Percentiles rank a stretch among this genome's conserved stretches.
phyloP scores from a whole-genome alignment of 805 yeast species.

The Yarrowia sp. region DNA sequence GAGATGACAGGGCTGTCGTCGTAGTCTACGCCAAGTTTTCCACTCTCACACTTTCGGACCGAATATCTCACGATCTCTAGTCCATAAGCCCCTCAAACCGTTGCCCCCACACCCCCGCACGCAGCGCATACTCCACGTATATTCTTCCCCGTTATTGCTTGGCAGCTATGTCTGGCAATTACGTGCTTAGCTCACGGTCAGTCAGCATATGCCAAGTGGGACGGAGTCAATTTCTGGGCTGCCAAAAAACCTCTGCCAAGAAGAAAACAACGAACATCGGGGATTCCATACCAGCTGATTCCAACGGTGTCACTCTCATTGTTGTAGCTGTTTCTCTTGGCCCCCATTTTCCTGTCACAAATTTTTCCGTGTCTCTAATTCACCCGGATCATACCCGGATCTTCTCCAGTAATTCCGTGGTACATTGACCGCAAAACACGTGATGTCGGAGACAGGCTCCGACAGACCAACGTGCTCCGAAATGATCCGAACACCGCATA shows the following conservation, averaged over 20 bases:
- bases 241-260: not conserved
- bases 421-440: constrained; percentile 6
- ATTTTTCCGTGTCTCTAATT: not conserved
- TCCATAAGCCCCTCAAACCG: not conserved
- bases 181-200: constrained; percentile 12
- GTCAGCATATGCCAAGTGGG: constrained; percentile 2
- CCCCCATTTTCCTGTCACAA: not conserved
- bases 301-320: too few species aligned
- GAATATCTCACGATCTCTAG: not conserved
- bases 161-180: not conserved
- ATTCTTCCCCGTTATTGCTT: not conserved
- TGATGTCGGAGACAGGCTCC: not conserved
- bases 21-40: too few species aligned
- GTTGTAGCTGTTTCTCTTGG: too few species aligned
- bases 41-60: not conserved
- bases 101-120: not conserved
- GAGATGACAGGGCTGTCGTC: too few species aligned
- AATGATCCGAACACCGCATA: constrained; percentile 4
- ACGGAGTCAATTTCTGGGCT: not conserved
- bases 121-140: not conserved
- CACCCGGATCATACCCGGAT: not conserved
- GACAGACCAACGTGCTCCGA: not conserved
- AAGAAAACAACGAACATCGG: too few species aligned
- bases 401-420: not conserved
- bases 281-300: not conserved